A percentile compares a stretch with the other conserved stretches of the same genome.
Evolutionary conservation across 345 rosid species (phyloP).

Genomic region (Durio zibethinus): DNA sequence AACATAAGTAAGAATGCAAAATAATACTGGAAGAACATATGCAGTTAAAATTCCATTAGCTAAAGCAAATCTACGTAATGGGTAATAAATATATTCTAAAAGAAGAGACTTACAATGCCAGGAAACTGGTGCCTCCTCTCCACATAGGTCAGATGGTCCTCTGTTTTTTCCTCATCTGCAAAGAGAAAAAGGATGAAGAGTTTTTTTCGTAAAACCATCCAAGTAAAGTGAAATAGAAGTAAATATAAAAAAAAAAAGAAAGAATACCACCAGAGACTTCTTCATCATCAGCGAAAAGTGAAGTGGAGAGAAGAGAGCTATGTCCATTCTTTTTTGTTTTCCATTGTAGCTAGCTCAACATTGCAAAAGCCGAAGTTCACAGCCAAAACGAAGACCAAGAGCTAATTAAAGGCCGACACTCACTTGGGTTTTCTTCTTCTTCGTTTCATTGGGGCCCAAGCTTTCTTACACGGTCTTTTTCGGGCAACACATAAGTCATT

Average conservation of each 20-base stretch:
- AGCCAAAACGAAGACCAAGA: neutral
- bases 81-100: neutral
- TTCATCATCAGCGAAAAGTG: conserved; percentile 66
- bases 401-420: neutral
- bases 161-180: conserved; percentile 45
- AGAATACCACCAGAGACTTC: conserved; percentile 38
- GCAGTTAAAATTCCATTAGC: neutral
- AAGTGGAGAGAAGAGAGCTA: conserved; percentile 89
- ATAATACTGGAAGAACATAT: neutral
- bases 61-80: neutral
- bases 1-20: neutral
- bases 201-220: neutral
- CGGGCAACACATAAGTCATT: neutral
- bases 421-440: neutral
- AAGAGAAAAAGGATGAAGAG: neutral
- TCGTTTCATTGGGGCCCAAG: neutral
- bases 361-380: neutral
- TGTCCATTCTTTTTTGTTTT: conserved; percentile 52
- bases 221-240: neutral
- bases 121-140: conserved; percentile 87
- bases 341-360: neutral
- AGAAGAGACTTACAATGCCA: conserved; percentile 49
- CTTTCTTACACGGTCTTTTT: neutral
- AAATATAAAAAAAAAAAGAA: conserved; percentile 10
- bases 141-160: conserved; percentile 49